Percentiles rank a stretch among this genome's conserved stretches.
phyloP scores from a whole-genome alignment of 2,329 filamentous ascomycete species.

The Emmonsia crescens region DNA sequence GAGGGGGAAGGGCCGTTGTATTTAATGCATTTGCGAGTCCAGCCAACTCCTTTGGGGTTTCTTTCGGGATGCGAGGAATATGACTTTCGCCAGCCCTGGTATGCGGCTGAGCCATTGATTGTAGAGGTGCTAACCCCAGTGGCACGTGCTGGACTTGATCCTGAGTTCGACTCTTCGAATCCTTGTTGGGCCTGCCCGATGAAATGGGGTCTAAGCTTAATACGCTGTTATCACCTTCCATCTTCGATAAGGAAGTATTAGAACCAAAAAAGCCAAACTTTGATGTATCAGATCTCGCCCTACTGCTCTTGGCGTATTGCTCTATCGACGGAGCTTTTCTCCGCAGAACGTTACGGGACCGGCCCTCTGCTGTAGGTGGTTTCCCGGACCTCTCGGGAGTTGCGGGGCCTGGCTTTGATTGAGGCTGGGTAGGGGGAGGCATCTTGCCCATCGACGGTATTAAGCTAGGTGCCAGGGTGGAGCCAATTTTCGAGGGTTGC shows the following conservation, averaged over 20 bases:
- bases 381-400: constrained; percentile 2
- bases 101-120: constrained; percentile 11
- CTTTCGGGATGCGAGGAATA: constrained; percentile 20
- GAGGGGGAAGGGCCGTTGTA: constrained; percentile 27
- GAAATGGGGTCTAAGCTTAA: background rate
- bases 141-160: constrained; percentile 7
- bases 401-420: background rate
- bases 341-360: constrained; percentile 31
- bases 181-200: background rate
- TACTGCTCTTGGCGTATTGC: constrained; percentile 17
- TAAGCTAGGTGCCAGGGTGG: background rate
- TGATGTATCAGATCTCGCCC: constrained; percentile 1
- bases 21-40: constrained; percentile 28
- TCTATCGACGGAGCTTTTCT: constrained; percentile 33
- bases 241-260: constrained; percentile 8
- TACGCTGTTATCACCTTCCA: background rate
- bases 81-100: constrained; percentile 13
- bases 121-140: constrained; percentile 10
- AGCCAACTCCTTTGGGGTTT: constrained; percentile 23
- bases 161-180: background rate
- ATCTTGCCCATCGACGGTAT: background rate
- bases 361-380: constrained; percentile 16
- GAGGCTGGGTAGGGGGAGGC: background rate
- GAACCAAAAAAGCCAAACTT: background rate
- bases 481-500: constrained; percentile 1